phyloP scores from a whole-genome alignment of 1,284 basidiomycete genomes.

The Macrocystidia cucumis region DNA sequence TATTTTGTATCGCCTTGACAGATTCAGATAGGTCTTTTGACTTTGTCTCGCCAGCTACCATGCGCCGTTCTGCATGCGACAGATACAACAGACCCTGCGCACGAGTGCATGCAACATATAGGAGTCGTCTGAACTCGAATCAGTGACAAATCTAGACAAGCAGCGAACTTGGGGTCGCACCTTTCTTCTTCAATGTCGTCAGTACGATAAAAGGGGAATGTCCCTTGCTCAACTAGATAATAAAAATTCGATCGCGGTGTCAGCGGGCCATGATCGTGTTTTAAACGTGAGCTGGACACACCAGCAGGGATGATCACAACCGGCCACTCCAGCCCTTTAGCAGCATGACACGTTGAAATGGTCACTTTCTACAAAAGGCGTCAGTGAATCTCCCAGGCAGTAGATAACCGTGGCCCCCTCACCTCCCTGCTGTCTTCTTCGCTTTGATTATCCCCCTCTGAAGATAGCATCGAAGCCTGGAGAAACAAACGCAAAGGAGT shows the following conservation, averaged over 20 bases:
- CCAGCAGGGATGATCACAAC: constrained; percentile 76
- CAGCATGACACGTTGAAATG: constrained; percentile 83
- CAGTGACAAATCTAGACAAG: not conserved
- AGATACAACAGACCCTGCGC: constrained; percentile 76
- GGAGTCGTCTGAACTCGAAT: constrained; percentile 46
- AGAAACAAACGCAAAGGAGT: constrained; percentile 77
- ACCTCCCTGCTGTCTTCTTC: constrained; percentile 55
- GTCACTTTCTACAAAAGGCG: constrained; percentile 62
- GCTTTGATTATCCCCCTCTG: constrained; percentile 63
- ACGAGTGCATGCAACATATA: constrained; percentile 90
- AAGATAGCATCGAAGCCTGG: constrained; percentile 80
- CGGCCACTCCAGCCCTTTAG: constrained; percentile 92
- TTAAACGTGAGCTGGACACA: constrained; percentile 15
- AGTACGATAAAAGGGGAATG: constrained; percentile 73
- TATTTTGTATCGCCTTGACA: constrained; percentile 27
- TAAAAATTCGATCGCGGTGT: not conserved
- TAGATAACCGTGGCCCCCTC: constrained; percentile 12
- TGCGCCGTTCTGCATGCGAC: constrained; percentile 38
- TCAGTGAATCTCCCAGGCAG: not conserved
- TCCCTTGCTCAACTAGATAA: constrained; percentile 71
- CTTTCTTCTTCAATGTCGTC: constrained; percentile 81
- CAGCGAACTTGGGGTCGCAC: constrained; percentile 24
- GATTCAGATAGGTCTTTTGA: constrained; percentile 39
- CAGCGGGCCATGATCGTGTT: constrained; percentile 2
- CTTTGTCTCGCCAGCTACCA: constrained; percentile 42